Base-by-base conservation (phyloP, 176 grass and related monocot genomes). In the Leersia perrieri region DNA sequence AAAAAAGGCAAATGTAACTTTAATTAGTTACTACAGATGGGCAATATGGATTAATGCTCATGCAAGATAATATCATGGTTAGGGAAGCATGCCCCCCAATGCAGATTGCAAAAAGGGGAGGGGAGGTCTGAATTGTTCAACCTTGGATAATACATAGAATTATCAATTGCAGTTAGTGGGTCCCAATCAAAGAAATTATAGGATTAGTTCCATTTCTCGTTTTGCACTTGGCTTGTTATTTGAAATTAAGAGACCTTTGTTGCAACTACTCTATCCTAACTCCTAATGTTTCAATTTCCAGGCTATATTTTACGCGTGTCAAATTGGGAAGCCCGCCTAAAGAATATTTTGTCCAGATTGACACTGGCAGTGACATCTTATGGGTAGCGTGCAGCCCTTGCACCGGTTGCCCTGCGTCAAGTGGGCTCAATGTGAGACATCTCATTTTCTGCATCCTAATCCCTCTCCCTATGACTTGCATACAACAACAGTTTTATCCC, bases 291-390 rank as follows among this genome's bases (percentile, higher is more conserved):
- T 82, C 66, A 84, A 83, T 73, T 87, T 86, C 63, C 68, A 98
- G 95, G 77, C 90, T 98, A 22, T 98, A 98, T 67, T 98, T 85
- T 77, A 98, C 92, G 35, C 95, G 84, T 39, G 95, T 98, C 71
- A 90, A 86, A 91, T 78, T 98, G 78, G 95, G 95, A 36, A 98
- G 87, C 75, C 95, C 95, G 9, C 65, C 88, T 10, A 98, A 88
- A 60, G 92, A 94, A 82, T 98, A 88, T 75, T 98, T 91, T 63
- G 95, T 98, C 69, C 95, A 98, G 76, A 98, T 98, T 81, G 95
- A 98, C 73, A 98, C 95, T 13, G 95, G 95, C 38, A 98, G 95
- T 72, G 95, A 98, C 64, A 89, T 98, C 61, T 87, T 98, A 65
- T 98, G 95, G 95, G 95, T 98, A 33, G 78, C 95, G 77, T 98